These are phyloP conservation scores for Backusella luteola DNA, from an alignment of 192 early-diverging fungal genomes.

Conservation along the genomic window DNA sequence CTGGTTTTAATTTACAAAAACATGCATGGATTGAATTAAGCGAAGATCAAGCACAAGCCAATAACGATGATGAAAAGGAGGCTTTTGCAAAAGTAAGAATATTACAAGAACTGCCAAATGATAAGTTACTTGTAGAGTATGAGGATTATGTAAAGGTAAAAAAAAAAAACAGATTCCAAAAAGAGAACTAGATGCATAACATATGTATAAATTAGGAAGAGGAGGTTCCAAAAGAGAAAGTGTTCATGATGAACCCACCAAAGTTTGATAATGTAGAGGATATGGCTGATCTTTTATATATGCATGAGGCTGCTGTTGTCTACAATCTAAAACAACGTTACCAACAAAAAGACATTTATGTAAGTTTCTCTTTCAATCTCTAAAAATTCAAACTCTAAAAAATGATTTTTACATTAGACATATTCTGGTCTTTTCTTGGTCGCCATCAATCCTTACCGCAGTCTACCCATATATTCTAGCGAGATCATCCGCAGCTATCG, in stretches of 20 bases:
- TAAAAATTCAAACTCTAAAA: too few species aligned
- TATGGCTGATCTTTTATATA: slow-evolving; percentile 95
- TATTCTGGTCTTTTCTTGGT: slow-evolving; percentile 99
- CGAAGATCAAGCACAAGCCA: not conserved
- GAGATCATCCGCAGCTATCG: slow-evolving; percentile 72
- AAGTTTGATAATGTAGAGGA: slow-evolving; percentile 99
- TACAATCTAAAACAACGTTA: slow-evolving; percentile 94
- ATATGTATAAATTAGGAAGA: not conserved
- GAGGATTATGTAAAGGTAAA: too few species aligned
- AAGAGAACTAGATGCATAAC: not conserved
- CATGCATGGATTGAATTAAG: slow-evolving; percentile 4
- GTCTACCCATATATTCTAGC: slow-evolving; percentile 86
- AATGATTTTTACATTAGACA: slow-evolving; percentile 52
- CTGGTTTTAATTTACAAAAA: slow-evolving; percentile 11
- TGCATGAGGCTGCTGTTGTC: slow-evolving; percentile 96
- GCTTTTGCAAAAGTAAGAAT: not conserved
- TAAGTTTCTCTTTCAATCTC: slow-evolving; percentile 37
- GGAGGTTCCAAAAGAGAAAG: slow-evolving; percentile 51
- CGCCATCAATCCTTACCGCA: slow-evolving; percentile 96
- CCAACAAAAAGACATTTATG: slow-evolving; percentile 90
- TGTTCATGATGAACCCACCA: slow-evolving; percentile 97
- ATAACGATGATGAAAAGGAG: not conserved
- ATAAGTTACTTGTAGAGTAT: not conserved
- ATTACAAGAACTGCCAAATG: not conserved
- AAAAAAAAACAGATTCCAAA: not conserved